Base-by-base conservation (phyloP, 75 land plant species). In the Sequoia sempervirens region DNA sequence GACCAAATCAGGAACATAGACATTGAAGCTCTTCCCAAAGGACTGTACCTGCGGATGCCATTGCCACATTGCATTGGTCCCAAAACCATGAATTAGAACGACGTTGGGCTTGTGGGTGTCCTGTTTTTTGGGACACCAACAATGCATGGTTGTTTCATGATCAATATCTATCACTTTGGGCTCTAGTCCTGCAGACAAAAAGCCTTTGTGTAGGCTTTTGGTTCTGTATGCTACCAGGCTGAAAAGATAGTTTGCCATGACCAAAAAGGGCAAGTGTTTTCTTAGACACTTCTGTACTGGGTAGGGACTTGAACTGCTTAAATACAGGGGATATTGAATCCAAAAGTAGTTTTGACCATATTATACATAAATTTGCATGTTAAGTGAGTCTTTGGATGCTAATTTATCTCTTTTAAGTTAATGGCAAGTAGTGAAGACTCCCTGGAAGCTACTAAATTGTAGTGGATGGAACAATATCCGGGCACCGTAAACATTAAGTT, bases 41-140 rank as follows among this genome's bases (percentile, higher is more conserved):
- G 79, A 54, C 12, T 83, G 47, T 46, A 95, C 84, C 76, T 96
- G 98, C 37, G 40, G 66, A 38, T 90, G 82, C 98, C 98, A 96
- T 46, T 93, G 95, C 92, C 90, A 95, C 61, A 85, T 50, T 54
- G 91, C 82, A 15, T 32, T 38, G 38, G 94, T 88, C 17, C 98
- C 98, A 85, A 96, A 96, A 2, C 97, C 97, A 81, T 96, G 97
- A 75, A 96, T 84, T 43, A 96, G 88, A 17, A 96, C 82, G n/a
- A 96, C 46, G 1, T 87, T 3, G 0, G 91, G 96, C 70, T 92
- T 92, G 0, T 46, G 5, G 52, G 79, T n/a, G 10, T 61, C 74
- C 69, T 4, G 41, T 26, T 12, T n/a, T 61, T 80, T 56, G 6
- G 92, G 92, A 45, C 85, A 83, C 95, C 95, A 95, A 80, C 90